Evolutionary conservation across 129 eudicot genomes (phyloP).

Genomic region (Cynara cardunculus): DNA sequence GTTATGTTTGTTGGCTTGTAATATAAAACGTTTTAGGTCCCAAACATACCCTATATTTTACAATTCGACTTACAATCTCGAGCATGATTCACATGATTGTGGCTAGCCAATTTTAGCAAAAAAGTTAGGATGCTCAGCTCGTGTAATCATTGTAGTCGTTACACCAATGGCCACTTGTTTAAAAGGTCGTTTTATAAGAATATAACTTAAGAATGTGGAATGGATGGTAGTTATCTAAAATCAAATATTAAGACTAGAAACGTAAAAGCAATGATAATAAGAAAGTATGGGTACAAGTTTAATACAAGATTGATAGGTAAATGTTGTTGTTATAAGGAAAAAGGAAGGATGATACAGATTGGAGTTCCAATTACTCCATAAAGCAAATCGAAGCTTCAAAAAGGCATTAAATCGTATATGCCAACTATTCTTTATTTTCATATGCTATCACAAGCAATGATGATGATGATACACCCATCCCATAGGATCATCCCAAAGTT

Average conservation of each 20-base stretch:
- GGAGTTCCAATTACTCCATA: slow-evolving; percentile 36
- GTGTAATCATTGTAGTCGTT: background rate
- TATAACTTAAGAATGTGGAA: too few species aligned
- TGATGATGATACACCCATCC: slow-evolving; percentile 30
- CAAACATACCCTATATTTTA: background rate
- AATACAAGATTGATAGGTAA: background rate
- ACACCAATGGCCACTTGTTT: background rate
- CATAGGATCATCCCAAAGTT: slow-evolving; percentile 29
- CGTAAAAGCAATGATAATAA: background rate
- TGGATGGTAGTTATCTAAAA: too few species aligned
- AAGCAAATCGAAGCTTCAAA: slow-evolving; percentile 23
- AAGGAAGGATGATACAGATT: slow-evolving; percentile 34
- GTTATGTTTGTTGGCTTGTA: too few species aligned
- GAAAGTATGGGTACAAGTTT: background rate
- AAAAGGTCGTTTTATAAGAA: too few species aligned
- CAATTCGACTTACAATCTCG: background rate
- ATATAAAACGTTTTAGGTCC: too few species aligned
- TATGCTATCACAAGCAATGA: slow-evolving; percentile 31
- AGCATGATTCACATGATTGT: too few species aligned
- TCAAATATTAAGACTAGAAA: background rate
- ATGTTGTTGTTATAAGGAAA: slow-evolving; percentile 25
- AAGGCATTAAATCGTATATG: slow-evolving; percentile 26
- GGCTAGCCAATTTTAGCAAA: background rate
- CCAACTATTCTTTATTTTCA: slow-evolving; percentile 31
- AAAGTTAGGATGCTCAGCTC: background rate